Percentiles rank a stretch among this genome's conserved stretches.
phyloP scores from a whole-genome alignment of 1,139 yeast genomes.

The Suhomyces yuchorum region DNA sequence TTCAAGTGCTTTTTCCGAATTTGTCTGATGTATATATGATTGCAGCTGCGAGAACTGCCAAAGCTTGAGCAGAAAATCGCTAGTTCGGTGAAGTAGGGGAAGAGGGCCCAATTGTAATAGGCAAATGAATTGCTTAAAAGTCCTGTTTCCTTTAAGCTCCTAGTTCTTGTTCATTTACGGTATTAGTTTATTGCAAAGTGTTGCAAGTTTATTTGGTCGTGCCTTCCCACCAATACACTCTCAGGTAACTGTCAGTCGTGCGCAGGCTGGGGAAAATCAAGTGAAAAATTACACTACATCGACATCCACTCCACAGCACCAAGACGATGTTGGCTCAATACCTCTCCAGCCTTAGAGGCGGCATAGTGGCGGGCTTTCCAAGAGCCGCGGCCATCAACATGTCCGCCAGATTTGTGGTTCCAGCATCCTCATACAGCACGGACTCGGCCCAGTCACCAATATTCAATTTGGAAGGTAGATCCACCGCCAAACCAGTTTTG shows the following conservation, averaged over 20 bases:
- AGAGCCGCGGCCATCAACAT: not conserved
- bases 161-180: no score
- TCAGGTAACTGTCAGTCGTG: constrained; percentile 2
- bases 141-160: no score
- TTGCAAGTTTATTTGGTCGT: not conserved
- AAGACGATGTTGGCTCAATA: constrained; percentile 4
- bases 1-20: no score
- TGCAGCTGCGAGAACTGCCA: no score
- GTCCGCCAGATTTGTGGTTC: not conserved
- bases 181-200: no score
- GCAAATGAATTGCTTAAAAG: no score
- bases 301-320: constrained; percentile 5
- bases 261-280: not conserved
- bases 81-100: no score
- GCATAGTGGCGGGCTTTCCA: not conserved
- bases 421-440: constrained; percentile 8
- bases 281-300: constrained; percentile 12
- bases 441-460: constrained; percentile 10
- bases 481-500: constrained; percentile 52
- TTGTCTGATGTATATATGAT: no score
- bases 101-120: no score
- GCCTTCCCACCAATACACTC: not conserved
- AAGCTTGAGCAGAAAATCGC: no score
- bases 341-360: constrained; percentile 3
- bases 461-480: constrained; percentile 27